Base-by-base conservation (phyloP, 768 basidiomycete species). In the Serendipita sp. region DNA sequence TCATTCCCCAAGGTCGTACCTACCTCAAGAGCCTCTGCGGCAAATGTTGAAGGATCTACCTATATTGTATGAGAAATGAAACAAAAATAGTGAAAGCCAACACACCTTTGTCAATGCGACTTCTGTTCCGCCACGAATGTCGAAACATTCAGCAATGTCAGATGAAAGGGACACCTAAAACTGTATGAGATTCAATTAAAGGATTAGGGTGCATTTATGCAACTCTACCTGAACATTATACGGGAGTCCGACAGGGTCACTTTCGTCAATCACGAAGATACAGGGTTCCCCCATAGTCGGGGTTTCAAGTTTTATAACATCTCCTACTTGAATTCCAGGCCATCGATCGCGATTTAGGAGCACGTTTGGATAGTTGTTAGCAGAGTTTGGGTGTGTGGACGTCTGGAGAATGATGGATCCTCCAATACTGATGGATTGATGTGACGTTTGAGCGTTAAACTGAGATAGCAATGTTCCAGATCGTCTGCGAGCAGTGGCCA, bases 311-410 rank as follows among this genome's bases (percentile, higher is more conserved):
- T 81, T 78, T 46, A 91, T 70, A 70, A 89, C 74, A 69, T 91
- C 89, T 5, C 88, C 90, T 68, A 87, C 85, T 51, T 78, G 76
- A 36, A 89, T 85, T 2, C 90, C 90, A 3, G 87, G 86, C 85
- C 87, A 89, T 72, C 78, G 82, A 10, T 82, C 76, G 48, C 85
- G 85, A 68, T 91, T 90, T 72, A 92, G 79, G 16, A 83, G 76
- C 64, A 89, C 83, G 16, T 74, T 74, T 5, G 78, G 71, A 32
- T 60, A 60, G 28, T 34, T 38, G 36, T 38, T 60, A 10, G 56
- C 18, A n/a, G 56, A 23, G 35, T 60, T 60, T n/a, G 28, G 28
- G 34, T 60, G 56, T n/a, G 36, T 38, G 8, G 56, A 60, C 1
- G 56, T 36, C 35, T 34, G 28, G 8, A 60, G 56, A 23, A n/a